Percentiles rank a stretch among this genome's conserved stretches.
Conservation (phyloP, 106 monocot species). For the Dendrobium huoshanense region DNA sequence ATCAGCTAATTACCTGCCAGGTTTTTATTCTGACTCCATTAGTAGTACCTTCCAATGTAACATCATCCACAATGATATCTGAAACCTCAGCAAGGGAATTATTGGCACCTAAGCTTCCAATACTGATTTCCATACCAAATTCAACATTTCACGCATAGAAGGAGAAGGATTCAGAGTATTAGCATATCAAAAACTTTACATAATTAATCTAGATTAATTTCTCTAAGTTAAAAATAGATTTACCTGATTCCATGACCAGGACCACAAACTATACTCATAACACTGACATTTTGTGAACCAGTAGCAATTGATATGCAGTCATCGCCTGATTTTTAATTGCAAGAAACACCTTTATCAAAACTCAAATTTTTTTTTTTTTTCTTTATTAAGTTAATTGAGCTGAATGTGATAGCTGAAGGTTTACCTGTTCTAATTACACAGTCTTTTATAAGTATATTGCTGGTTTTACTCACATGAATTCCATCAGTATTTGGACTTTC, state of each 20-base stretch:
- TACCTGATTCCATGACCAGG: conserved; percentile 95
- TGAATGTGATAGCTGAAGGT: not conserved
- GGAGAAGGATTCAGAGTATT: not conserved
- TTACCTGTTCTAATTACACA: conserved; percentile 59
- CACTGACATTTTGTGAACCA: conserved; percentile 34
- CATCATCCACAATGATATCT: conserved; percentile 47
- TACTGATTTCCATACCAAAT: conserved; percentile 23
- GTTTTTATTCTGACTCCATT: conserved; percentile 90
- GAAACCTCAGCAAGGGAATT: conserved; percentile 37
- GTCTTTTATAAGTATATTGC: conserved; percentile 36
- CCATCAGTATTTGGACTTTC: conserved; percentile 89
- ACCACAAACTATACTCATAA: conserved; percentile 39
- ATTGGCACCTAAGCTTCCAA: conserved; percentile 68
- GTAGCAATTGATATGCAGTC: conserved; percentile 70
- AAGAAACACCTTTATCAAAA: too few relatives aligned
- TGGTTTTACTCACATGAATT: conserved; percentile 53
- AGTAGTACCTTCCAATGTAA: conserved; percentile 31
- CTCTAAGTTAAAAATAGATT: not conserved
- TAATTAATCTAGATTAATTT: not conserved
- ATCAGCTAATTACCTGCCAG: conserved; percentile 55
- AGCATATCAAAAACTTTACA: not conserved
- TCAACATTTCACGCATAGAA: not conserved
- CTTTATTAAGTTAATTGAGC: too few relatives aligned
- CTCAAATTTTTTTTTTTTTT: too few relatives aligned
- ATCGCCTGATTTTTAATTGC: conserved; percentile 37